phyloP scores from a whole-genome alignment of 805 yeast species.

The Suhomyces emberorum region DNA sequence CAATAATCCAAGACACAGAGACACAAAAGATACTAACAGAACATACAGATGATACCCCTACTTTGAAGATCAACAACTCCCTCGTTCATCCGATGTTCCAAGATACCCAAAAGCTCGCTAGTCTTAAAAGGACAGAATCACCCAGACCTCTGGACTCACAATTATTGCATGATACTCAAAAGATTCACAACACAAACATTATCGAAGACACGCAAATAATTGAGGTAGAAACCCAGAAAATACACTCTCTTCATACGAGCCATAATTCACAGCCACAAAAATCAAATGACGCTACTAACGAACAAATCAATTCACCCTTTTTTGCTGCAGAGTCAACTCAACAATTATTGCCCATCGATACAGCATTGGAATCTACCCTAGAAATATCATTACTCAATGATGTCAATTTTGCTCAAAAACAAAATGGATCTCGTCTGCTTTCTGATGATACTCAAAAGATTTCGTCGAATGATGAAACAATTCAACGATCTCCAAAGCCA shows the following conservation, averaged over 20 bases:
- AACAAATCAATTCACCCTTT: not conserved
- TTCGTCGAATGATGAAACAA: not conserved
- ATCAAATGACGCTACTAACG: too few species aligned
- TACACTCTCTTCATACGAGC: too few species aligned
- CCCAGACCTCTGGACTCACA: not conserved
- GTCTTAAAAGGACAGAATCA: not conserved
- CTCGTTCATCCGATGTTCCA: slow-evolving; percentile 4
- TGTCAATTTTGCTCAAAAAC: too few species aligned
- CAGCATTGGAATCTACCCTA: not conserved
- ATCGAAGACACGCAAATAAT: not conserved
- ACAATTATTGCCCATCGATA: not conserved
- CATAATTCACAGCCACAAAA: too few species aligned
- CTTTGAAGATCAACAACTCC: too few species aligned
- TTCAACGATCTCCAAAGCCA: not conserved
- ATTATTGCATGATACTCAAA: not conserved
- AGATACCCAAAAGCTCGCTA: slow-evolving; percentile 1
- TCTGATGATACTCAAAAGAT: not conserved
- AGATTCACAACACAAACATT: not conserved
- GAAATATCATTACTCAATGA: not conserved
- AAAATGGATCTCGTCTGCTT: too few species aligned
- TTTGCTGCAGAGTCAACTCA: not conserved
- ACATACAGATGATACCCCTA: too few species aligned
- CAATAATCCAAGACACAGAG: too few species aligned
- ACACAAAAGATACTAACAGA: too few species aligned
- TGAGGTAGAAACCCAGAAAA: not conserved